phyloP scores from a whole-genome alignment of 768 basidiomycete genomes.

The Leccinum subgranulosum region DNA sequence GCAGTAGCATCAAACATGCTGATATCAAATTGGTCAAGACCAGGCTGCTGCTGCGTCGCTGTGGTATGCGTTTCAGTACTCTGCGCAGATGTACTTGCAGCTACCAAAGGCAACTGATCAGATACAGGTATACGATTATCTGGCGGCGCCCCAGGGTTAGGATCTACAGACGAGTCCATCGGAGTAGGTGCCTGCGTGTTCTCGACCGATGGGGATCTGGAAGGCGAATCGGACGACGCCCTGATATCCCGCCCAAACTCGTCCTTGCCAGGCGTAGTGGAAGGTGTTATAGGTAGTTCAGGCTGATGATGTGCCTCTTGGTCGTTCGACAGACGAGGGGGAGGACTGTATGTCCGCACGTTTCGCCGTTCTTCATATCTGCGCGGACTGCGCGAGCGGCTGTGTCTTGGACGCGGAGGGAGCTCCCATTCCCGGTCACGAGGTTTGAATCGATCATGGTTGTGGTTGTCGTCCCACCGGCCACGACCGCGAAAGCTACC shows the following conservation, averaged over 20 bases:
- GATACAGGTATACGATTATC: slow-evolving; percentile 47
- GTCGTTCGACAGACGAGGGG: slow-evolving; percentile 42
- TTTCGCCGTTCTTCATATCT: slow-evolving; percentile 52
- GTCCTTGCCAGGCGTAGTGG: slow-evolving; percentile 55
- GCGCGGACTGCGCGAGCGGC: slow-evolving; percentile 76
- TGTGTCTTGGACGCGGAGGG: slow-evolving; percentile 47
- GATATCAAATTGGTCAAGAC: slow-evolving; percentile 69
- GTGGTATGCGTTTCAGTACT: slow-evolving; percentile 35
- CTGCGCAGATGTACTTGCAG: slow-evolving; percentile 56
- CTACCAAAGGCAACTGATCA: slow-evolving; percentile 41
- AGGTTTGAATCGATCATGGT: slow-evolving; percentile 39
- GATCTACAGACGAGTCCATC: slow-evolving; percentile 39
- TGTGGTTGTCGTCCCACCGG: slow-evolving; percentile 60
- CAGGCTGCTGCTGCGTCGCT: slow-evolving; percentile 40
- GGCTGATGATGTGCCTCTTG: slow-evolving; percentile 22
- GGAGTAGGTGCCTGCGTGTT: slow-evolving; percentile 26
- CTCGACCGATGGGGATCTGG: slow-evolving; percentile 27
- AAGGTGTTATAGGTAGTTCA: slow-evolving; percentile 22
- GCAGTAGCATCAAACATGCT: slow-evolving; percentile 70
- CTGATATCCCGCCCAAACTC: slow-evolving; percentile 86
- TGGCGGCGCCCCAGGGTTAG: slow-evolving; percentile 42
- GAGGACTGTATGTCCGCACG: slow-evolving; percentile 58
- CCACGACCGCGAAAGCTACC: slow-evolving; percentile 60
- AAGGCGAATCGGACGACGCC: slow-evolving; percentile 41
- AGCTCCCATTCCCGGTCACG: slow-evolving; percentile 41